Evolutionary conservation across 805 yeast species (phyloP), one percentile per base, ranked within the genome.

Genomic region (Candida nemodendra): DNA sequence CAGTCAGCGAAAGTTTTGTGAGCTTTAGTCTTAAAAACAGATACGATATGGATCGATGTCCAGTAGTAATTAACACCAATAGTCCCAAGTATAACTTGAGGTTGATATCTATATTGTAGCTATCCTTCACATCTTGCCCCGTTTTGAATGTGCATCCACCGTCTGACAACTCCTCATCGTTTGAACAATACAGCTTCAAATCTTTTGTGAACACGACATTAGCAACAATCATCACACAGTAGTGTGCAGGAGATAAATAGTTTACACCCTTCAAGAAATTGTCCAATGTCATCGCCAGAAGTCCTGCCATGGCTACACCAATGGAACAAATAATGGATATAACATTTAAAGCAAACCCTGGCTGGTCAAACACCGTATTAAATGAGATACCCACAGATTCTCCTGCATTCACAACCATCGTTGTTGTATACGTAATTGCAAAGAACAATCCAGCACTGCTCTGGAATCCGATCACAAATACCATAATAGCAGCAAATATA

Each of bases 311-410:
- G 48, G 84, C 77, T 4, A 84, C 76, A 5, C 91, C 93, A 34
- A 86, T 63, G 2, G 87, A 76, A 36, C 84, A 64, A 19, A 84
- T 56, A 7, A 79, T 71, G 0, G 90, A 75, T 24, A 88, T 78
- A 3, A 84, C 62, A 55, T 84, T 85, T 13, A 85, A 79, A 0
- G 93, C 95, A 52, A 87, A 76, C 0, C 95, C 95, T 22, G 87
- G 74, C 51, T 87, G 88, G 32, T 68, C 63, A 51, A 88, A 81
- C 1, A 83, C 49, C 4, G 90, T 80, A 53, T 85, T 86, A 41
- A 88, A 83, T 34, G 84, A 71, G 5, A 88, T 84, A 0, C 96
- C 96, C 22, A 88, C 65, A 5, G 91, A 81, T 57, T 88, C 96
- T 24, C 96, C 96, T 43, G 89, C 79, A 45, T 80, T 78, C 13